Percentiles rank a stretch among this genome's conserved stretches.
Evolutionary conservation across 1,139 yeast species (phyloP).

Genomic region (Candida smagusa): DNA sequence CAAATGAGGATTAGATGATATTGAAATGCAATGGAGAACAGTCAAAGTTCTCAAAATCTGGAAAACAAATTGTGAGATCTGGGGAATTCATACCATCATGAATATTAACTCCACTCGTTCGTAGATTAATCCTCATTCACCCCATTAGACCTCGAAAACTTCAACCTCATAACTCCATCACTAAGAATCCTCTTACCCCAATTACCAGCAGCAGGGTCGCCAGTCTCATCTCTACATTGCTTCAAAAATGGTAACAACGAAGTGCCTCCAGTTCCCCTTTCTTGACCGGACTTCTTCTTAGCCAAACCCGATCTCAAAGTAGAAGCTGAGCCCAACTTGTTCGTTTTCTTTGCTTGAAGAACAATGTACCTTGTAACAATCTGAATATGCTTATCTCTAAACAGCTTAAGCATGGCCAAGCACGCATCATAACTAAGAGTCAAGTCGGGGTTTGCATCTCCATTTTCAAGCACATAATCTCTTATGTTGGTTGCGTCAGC

Average conservation of each 20-base stretch:
- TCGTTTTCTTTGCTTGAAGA: slow-evolving; percentile 63
- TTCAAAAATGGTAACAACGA: slow-evolving; percentile 86
- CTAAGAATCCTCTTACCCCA: slow-evolving; percentile 82
- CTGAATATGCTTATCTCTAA: slow-evolving; percentile 91
- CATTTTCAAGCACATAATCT: slow-evolving; percentile 52
- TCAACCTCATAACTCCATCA: slow-evolving; percentile 52
- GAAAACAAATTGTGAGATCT: too few species aligned
- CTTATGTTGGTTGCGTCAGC: slow-evolving; percentile 57
- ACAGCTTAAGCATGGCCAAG: slow-evolving; percentile 81
- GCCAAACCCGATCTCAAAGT: slow-evolving; percentile 65
- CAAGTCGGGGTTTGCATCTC: slow-evolving; percentile 49
- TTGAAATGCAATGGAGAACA: too few species aligned
- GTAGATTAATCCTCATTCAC: slow-evolving; percentile 13
- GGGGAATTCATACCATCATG: too few species aligned
- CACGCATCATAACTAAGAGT: slow-evolving; percentile 82
- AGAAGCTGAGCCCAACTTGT: slow-evolving; percentile 50
- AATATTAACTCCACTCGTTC: too few species aligned
- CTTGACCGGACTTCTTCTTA: slow-evolving; percentile 42
- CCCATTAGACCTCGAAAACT: slow-evolving; percentile 27
- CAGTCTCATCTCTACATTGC: slow-evolving; percentile 95
- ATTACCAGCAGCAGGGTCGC: slow-evolving; percentile 83
- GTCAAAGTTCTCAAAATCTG: too few species aligned
- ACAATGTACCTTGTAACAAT: slow-evolving; percentile 85
- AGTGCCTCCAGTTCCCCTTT: slow-evolving; percentile 92
- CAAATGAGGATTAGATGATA: too few species aligned